These are phyloP conservation scores for Elymus sibiricus DNA, from an alignment of 176 grass and related monocot genomes.

Conservation along the genomic window DNA sequence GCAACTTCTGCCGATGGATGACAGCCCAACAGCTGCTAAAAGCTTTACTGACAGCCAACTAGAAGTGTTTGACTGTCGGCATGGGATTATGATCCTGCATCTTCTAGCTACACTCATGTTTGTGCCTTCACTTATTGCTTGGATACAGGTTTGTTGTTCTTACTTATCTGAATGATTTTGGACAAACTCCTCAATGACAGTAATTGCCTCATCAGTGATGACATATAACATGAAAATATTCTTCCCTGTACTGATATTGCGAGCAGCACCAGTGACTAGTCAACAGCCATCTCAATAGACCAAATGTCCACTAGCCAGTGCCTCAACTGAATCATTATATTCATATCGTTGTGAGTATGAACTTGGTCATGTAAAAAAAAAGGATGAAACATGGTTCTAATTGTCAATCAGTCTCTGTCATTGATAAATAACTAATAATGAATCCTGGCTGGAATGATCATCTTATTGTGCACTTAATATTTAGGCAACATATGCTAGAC, in stretches of 20 bases:
- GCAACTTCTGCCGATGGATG: conserved; percentile 70
- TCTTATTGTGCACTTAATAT: background rate
- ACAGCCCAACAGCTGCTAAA: conserved; percentile 67
- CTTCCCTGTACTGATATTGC: conserved; percentile 12
- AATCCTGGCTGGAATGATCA: background rate
- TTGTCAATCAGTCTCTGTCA: background rate
- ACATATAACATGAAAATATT: background rate
- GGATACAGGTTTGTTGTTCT: conserved; percentile 74
- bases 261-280: background rate
- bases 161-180: background rate
- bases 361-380: background rate
- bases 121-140: conserved; percentile 79
- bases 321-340: background rate
- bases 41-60: conserved; percentile 89
- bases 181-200: background rate
- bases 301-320: background rate
- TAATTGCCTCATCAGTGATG: background rate
- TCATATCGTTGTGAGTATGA: background rate
- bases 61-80: conserved; percentile 73
- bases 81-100: conserved; percentile 83
- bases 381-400: background rate
- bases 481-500: background rate
- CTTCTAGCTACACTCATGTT: conserved; percentile 87
- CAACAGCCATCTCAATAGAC: background rate
- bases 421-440: background rate